Base-by-base conservation (phyloP, 1,139 yeast genomes). In the Candida mesenterica region DNA sequence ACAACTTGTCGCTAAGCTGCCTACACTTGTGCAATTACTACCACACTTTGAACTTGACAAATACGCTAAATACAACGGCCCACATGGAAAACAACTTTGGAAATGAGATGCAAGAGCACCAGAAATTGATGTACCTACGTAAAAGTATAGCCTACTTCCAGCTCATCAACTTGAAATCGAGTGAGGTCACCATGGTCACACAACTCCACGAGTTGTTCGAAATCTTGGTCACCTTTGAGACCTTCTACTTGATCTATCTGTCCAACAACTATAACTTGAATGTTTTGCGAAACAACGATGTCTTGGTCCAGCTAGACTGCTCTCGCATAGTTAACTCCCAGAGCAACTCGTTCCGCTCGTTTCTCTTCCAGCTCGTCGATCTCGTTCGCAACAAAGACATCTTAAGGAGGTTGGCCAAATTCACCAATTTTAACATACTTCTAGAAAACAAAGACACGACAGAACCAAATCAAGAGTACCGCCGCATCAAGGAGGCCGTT, bases 121-220 rank as follows among this genome's bases (percentile, higher is more conserved):
- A 65, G 36, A 64, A 63, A 37, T 49, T 65, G 14, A 44, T 61
- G 31, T 52, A 62, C 42, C 43, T 67, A 20, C 50, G 65, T 33
- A 61, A 59, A 30, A 58, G 68, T n/a, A 57, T 67, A n/a, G 52
- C 66, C 13, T 64, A 53, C 42, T 65, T 54, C 41, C 70, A 65
- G 41, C 48, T 67, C 30, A 59, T 68, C 12, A 60, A 61, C 40
- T 42, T 56, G 17, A 51, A 50, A 23, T 48, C 55, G 26, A 53
- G 53, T 13, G 46, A 54, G 5, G 53, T 49, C 9, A 4, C 17
- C 5, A 42, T 43, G n/a, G 44, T 52, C 15, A 48, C 47, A 7
- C 66, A 65, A 38, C 38, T 65, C 25, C 57, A 55, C 38, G 73
- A 68, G 43, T 52, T 68, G 28, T 67, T 55, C 43, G 69, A 65